Evolutionary conservation across 305 asterid species (phyloP).

Genomic region (Fraxinus sp.): DNA sequence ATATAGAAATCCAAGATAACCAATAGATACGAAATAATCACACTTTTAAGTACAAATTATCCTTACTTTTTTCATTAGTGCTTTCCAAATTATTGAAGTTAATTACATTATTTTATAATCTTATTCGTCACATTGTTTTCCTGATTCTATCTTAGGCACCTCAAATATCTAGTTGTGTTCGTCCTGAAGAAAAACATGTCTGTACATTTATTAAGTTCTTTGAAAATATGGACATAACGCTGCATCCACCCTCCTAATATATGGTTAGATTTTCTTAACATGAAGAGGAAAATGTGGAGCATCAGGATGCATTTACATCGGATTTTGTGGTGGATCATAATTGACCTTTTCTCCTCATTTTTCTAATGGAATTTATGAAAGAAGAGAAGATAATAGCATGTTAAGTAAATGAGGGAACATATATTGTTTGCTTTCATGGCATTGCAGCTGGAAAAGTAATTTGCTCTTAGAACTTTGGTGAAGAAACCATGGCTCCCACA

Average conservation of each 20-base stretch:
- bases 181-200: neutral
- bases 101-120: neutral
- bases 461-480: neutral
- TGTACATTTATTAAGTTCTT: neutral
- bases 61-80: neutral
- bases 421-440: neutral
- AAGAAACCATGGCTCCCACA: neutral
- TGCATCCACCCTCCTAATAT: neutral
- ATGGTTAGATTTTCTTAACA: neutral
- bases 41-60: neutral
- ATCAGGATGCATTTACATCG: neutral
- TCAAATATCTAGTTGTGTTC: neutral
- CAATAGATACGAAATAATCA: neutral
- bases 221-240: neutral
- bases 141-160: neutral
- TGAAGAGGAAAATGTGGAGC: conserved; percentile 13
- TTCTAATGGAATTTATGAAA: neutral
- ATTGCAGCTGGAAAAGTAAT: neutral
- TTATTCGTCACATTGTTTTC: neutral
- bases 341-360: neutral
- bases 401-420: neutral
- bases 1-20: neutral
- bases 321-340: neutral
- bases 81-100: neutral
- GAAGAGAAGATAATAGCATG: neutral